Percentiles rank a stretch among this genome's conserved stretches.
Conservation (phyloP, 164 flowering plant genomes). For the Dillenia suffruticosa region DNA sequence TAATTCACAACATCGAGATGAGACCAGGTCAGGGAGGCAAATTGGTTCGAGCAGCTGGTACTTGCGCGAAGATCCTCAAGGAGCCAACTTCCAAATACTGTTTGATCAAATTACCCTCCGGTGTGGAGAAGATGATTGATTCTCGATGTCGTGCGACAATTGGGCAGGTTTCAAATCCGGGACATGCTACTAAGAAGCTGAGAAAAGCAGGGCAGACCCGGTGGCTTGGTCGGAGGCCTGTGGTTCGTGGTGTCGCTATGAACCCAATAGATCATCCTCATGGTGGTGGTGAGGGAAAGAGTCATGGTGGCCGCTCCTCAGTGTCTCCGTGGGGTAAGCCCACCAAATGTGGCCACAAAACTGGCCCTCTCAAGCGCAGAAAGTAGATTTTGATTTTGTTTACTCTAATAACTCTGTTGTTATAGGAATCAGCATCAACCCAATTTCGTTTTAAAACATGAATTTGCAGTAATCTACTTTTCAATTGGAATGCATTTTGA, state of each 20-base stretch:
- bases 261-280: slow-evolving; percentile 62
- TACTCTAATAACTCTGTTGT: not conserved
- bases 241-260: slow-evolving; percentile 59
- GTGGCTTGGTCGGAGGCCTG: slow-evolving; percentile 49
- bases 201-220: slow-evolving; percentile 47
- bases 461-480: too few relatives aligned
- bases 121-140: slow-evolving; percentile 35
- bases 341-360: slow-evolving; percentile 36
- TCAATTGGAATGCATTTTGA: too few relatives aligned
- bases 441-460: too few relatives aligned
- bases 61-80: slow-evolving; percentile 45
- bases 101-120: slow-evolving; percentile 42
- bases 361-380: slow-evolving; percentile 27
- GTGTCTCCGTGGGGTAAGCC: slow-evolving; percentile 59
- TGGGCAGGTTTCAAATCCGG: slow-evolving; percentile 39
- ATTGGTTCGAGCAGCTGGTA: slow-evolving; percentile 58
- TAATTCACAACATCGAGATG: slow-evolving; percentile 55
- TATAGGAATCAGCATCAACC: too few relatives aligned
- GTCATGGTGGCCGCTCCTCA: slow-evolving; percentile 41
- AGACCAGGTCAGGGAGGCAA: slow-evolving; percentile 58
- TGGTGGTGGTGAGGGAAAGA: slow-evolving; percentile 64
- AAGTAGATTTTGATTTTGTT: slow-evolving; percentile 9
- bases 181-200: slow-evolving; percentile 37
- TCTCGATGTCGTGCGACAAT: slow-evolving; percentile 43
- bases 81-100: slow-evolving; percentile 27